Conservation (phyloP, 495 filamentous ascomycete species). For the Rusavskia elegans region DNA sequence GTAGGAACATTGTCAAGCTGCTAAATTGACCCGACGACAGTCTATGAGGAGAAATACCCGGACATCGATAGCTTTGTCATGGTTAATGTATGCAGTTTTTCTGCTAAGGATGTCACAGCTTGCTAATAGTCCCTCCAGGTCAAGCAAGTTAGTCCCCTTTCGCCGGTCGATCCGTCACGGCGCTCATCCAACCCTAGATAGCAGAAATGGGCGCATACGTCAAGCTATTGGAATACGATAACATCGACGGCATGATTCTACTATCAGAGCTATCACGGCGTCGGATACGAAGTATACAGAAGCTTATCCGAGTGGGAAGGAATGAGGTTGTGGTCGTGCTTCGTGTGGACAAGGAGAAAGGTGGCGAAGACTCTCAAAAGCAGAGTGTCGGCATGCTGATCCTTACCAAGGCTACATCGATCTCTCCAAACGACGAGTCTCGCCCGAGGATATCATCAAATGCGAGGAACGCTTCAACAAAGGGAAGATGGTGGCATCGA, state of each 20-base stretch:
- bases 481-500: conserved; percentile 96
- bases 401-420: conserved; percentile 68
- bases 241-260: conserved; percentile 99
- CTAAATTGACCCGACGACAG: too few species aligned
- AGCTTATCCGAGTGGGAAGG: conserved; percentile 90
- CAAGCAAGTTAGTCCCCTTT: conserved; percentile 52
- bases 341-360: conserved; percentile 97
- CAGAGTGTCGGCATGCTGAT: not conserved
- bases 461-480: conserved; percentile 99
- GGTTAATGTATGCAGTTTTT: conserved; percentile 49
- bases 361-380: conserved; percentile 20
- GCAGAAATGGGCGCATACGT: conserved; percentile 99
- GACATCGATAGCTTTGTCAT: conserved; percentile 99
- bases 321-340: conserved; percentile 98
- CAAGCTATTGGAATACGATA: conserved; percentile 97
- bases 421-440: conserved; percentile 93
- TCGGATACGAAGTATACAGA: conserved; percentile 96
- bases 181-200: conserved; percentile 42
- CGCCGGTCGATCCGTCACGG: conserved; percentile 2
- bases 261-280: conserved; percentile 89
- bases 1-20: too few species aligned
- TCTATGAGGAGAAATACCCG: conserved; percentile 96
- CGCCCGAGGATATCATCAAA: conserved; percentile 91
- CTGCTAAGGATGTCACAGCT: not conserved
- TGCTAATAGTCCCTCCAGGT: conserved; percentile 19